Base-by-base conservation (phyloP, 768 basidiomycete genomes). In the Auricularia sp. region DNA sequence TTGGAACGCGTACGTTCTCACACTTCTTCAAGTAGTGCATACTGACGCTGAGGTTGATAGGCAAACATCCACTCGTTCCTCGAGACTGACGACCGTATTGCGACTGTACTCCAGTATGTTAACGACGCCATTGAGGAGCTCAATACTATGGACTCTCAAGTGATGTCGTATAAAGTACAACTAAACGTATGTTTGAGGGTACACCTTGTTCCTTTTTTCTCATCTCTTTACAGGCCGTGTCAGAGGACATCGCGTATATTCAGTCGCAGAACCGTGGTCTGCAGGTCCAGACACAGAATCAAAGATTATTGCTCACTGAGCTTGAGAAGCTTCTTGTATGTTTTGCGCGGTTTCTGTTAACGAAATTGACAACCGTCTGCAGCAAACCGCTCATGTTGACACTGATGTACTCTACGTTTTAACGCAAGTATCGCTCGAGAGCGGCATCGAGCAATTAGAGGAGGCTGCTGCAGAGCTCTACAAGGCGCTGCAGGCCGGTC, bases 11-110 rank as follows among this genome's bases (percentile, higher is more conserved):
- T 95, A 65, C 65, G 76, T 29, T 29, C 29, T 69, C 16, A 58
- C 58, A 14, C 42, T 42, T 56, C 14, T 14, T 14, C 18, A 33
- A 21, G 3, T 56, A n/a, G 47, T 62, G 29, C 13, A 45, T 44
- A 34, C 21, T 63, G 29, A 24, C 59, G 37, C 47, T 62, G 6
- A 58, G 66, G 62, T 14, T 54, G 65, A 14, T 70, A 96, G 95
- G 96, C 96, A 2, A 98, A 96, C 72, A 90, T 98, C 37, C 92
- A 98, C 73, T 97, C 97, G 2, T 98, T 98, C 77, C 80, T 98
- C 56, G 97, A 98, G 75, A 90, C 90, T 8, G 97, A 99, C 73
- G 94, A 98, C 72, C 84, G 96, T 36, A 86, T 99, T 64, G 82
- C 81, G 54, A 77, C 88, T 8, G 95, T 99, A 35, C 76, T 97